Evolutionary conservation across 306 rosid species (phyloP).

Genomic region (Malus orientalis): DNA sequence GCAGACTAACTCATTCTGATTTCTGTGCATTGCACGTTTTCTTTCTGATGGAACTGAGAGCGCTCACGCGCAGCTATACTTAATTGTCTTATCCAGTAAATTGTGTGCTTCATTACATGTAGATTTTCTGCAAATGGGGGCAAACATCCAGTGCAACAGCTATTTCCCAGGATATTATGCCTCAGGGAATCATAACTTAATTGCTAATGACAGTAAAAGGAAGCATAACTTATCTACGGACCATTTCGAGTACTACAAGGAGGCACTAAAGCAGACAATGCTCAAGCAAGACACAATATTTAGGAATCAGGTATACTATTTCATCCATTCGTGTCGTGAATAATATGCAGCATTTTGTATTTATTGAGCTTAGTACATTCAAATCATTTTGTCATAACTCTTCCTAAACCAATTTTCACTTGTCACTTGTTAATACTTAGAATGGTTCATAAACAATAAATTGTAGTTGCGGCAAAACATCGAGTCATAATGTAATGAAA

Average conservation of each 20-base stretch:
- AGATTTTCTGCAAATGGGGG: conserved; percentile 42
- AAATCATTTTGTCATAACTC: not conserved
- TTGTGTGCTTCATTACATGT: conserved; percentile 16
- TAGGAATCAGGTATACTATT: conserved; percentile 53
- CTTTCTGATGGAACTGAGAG: conserved; percentile 15
- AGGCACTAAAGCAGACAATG: conserved; percentile 49
- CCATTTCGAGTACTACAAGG: conserved; percentile 33
- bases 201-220: conserved; percentile 31
- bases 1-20: not conserved
- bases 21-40: conserved; percentile 12
- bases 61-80: not conserved
- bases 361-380: not conserved
- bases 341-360: not conserved
- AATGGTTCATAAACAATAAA: not conserved
- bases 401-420: not conserved
- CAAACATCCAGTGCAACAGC: conserved; percentile 32
- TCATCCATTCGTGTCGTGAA: not conserved
- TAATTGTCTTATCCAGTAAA: conserved; percentile 9
- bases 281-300: conserved; percentile 57
- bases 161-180: conserved; percentile 25
- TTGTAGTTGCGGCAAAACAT: not conserved
- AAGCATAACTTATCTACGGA: conserved; percentile 13
- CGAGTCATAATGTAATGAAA: not conserved
- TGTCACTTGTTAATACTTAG: not conserved
- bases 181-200: conserved; percentile 20